A percentile compares a stretch with the other conserved stretches of the same genome.
Conservation (phyloP, 805 yeast species). For the Kluyveromyces starmeri region DNA sequence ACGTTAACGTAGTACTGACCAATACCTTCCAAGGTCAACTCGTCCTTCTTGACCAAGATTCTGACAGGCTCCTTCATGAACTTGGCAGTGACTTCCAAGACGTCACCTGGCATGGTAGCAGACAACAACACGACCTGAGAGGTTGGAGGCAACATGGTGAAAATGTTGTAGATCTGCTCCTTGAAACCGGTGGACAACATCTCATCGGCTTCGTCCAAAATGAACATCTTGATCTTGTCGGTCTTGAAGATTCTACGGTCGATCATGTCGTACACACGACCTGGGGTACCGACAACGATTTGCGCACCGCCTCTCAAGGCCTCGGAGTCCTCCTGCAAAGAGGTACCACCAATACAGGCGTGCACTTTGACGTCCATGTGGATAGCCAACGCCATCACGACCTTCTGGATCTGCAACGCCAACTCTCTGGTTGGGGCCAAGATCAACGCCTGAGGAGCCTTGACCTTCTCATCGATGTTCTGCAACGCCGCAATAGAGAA, state of each 20-base stretch:
- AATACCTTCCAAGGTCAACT: constrained; percentile 88
- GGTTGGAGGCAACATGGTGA: constrained; percentile 70
- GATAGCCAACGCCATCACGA: constrained; percentile 80
- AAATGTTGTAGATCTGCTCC: constrained; percentile 90
- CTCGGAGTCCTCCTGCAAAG: constrained; percentile 78
- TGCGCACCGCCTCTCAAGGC: constrained; percentile 82
- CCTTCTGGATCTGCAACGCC: constrained; percentile 93
- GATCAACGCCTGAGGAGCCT: constrained; percentile 84
- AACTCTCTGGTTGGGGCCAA: constrained; percentile 97
- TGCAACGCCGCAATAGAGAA: constrained; percentile 78
- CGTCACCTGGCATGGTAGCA: constrained; percentile 91
- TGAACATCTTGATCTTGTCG: constrained; percentile 82
- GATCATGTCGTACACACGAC: constrained; percentile 94
- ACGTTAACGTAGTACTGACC: constrained; percentile 87
- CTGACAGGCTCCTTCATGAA: constrained; percentile 91
- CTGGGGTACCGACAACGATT: constrained; percentile 96
- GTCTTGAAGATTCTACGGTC: constrained; percentile 79
- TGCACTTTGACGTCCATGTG: constrained; percentile 87
- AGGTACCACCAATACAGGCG: constrained; percentile 97
- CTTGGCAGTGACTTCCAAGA: constrained; percentile 82
- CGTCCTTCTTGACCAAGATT: constrained; percentile 90
- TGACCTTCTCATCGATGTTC: constrained; percentile 61
- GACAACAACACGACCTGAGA: constrained; percentile 91
- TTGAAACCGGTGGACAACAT: constrained; percentile 81
- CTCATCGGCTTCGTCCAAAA: constrained; percentile 98